Evolutionary conservation across 2,329 filamentous ascomycete species (phyloP).

Genomic region (Venturia carpophila): DNA sequence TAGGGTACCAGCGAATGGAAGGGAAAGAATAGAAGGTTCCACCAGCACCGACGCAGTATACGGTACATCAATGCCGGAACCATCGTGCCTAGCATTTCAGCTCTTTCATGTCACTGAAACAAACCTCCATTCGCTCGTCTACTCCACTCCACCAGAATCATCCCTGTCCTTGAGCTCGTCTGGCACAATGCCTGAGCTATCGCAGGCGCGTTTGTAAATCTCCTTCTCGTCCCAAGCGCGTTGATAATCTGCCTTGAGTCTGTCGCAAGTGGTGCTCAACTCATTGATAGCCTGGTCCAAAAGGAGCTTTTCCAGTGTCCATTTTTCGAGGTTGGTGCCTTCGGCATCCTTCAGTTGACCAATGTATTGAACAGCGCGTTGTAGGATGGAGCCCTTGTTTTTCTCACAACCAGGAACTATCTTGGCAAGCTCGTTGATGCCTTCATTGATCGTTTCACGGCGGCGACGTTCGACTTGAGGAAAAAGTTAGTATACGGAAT

Average conservation of each 20-base stretch:
- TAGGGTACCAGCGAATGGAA: background rate
- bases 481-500: conserved; percentile 26
- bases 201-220: conserved; percentile 57
- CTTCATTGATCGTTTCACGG: conserved; percentile 96
- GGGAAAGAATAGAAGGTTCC: background rate
- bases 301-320: conserved; percentile 82
- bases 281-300: conserved; percentile 86
- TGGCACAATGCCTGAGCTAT: conserved; percentile 33
- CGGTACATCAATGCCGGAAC: background rate
- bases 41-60: background rate
- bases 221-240: conserved; percentile 69
- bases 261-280: conserved; percentile 78
- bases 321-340: conserved; percentile 87
- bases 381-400: conserved; percentile 95
- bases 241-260: conserved; percentile 73
- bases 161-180: conserved; percentile 35
- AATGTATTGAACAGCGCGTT: conserved; percentile 90
- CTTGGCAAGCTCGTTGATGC: conserved; percentile 95
- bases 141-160: conserved; percentile 21
- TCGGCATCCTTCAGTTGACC: conserved; percentile 91
- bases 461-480: conserved; percentile 81
- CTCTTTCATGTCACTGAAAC: background rate
- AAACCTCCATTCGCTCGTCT: background rate
- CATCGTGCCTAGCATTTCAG: background rate
- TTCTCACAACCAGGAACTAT: conserved; percentile 97